These are phyloP conservation scores for Clarireedia monteithiana DNA, from an alignment of 2,329 filamentous ascomycete genomes.

Conservation along the genomic window DNA sequence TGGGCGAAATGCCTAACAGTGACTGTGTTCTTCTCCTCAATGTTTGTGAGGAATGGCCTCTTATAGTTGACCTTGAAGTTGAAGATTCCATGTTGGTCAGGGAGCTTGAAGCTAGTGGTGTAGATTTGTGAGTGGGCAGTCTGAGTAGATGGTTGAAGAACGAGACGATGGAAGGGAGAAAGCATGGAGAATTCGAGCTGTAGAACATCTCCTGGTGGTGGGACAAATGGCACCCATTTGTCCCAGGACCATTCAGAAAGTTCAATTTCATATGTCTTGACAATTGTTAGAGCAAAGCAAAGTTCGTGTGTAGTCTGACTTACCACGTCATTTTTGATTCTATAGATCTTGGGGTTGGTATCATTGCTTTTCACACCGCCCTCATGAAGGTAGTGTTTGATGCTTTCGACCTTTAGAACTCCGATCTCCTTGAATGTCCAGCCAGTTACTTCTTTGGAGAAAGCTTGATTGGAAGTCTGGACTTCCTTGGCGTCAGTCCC, in stretches of 20 bases:
- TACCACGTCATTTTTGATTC: constrained; percentile 95
- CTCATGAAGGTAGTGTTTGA: constrained; percentile 68
- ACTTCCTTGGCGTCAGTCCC: constrained; percentile 43
- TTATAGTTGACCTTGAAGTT: constrained; percentile 98
- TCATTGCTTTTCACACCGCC: constrained; percentile 41
- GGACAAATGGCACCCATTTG: constrained; percentile 65
- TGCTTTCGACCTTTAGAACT: constrained; percentile 73
- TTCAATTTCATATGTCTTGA: constrained; percentile 48
- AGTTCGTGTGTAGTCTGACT: constrained; percentile 35
- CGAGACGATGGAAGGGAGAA: constrained; percentile 88
- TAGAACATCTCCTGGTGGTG: constrained; percentile 62
- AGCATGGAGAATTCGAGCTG: constrained; percentile 99
- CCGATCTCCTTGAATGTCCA: constrained; percentile 96
- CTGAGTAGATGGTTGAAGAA: constrained; percentile 50
- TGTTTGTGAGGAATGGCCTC: constrained; percentile 77
- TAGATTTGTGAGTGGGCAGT: constrained; percentile 66
- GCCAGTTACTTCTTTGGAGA: constrained; percentile 76
- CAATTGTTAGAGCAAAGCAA: constrained; percentile 9
- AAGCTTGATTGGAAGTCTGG: constrained; percentile 72
- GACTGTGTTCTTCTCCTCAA: constrained; percentile 93
- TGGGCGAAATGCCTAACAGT: constrained; percentile 95
- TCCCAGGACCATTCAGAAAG: constrained; percentile 77
- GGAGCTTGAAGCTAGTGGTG: constrained; percentile 68
- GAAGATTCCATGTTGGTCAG: constrained; percentile 98
- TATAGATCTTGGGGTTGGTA: constrained; percentile 81